These are phyloP conservation scores for Ogataea methanolica DNA, from an alignment of 805 yeast species.

Conservation along the genomic window DNA sequence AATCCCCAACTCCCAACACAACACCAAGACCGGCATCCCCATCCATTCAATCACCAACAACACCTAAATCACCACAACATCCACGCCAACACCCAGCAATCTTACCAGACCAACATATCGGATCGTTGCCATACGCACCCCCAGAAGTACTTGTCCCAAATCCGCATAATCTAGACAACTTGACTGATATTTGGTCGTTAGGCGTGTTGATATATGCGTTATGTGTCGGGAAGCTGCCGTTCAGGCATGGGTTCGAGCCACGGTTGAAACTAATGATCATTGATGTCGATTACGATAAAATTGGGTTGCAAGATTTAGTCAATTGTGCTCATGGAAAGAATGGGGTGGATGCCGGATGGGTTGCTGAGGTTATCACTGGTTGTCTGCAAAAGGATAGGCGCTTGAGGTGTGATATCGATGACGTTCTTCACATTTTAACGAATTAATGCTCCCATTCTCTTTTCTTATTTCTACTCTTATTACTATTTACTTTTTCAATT, in stretches of 20 bases:
- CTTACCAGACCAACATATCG: constrained; percentile 66
- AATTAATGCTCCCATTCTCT: neutral
- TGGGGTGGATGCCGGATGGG: neutral
- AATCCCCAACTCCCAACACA: neutral
- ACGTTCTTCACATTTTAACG: constrained; percentile 23
- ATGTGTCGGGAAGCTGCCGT: constrained; percentile 72
- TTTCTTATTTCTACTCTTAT: neutral
- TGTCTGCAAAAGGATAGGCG: constrained; percentile 50
- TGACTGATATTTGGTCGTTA: constrained; percentile 87
- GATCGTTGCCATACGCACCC: constrained; percentile 88
- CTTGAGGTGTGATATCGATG: constrained; percentile 47
- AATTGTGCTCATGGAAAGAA: neutral
- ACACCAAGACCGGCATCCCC: neutral
- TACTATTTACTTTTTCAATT: neutral
- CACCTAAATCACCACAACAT: constrained; percentile 3
- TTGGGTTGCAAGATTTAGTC: constrained; percentile 6
- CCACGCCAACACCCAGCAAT: constrained; percentile 4
- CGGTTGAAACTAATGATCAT: constrained; percentile 67
- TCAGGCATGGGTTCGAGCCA: constrained; percentile 81
- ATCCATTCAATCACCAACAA: neutral
- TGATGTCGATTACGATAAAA: constrained; percentile 56
- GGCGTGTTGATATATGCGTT: constrained; percentile 77
- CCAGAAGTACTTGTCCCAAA: constrained; percentile 73
- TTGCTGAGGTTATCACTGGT: constrained; percentile 38
- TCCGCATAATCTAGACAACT: constrained; percentile 55